Conservation (phyloP, 768 basidiomycete species). For the Sutorius australiensis region DNA sequence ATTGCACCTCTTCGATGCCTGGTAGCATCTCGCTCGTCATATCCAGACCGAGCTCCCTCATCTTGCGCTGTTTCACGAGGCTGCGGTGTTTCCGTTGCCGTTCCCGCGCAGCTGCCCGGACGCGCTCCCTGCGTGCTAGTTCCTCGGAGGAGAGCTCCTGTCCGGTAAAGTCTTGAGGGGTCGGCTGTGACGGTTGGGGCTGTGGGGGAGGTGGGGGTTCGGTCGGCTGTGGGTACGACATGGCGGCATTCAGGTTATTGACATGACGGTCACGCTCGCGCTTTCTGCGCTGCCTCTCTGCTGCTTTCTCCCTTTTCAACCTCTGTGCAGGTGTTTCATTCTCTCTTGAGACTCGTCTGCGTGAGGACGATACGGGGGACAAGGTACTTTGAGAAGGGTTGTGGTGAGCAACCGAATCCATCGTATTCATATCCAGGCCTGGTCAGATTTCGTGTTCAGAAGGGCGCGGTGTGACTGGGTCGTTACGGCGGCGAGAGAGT, state of each 20-base stretch:
- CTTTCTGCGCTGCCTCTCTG: constrained; percentile 80
- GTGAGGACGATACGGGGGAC: constrained; percentile 32
- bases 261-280: constrained; percentile 63
- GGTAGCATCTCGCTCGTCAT: constrained; percentile 72
- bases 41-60: constrained; percentile 78
- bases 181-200: constrained; percentile 29
- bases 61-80: constrained; percentile 73
- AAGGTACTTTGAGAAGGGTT: constrained; percentile 31
- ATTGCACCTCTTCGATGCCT: constrained; percentile 64
- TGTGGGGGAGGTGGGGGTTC: constrained; percentile 34
- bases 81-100: constrained; percentile 79
- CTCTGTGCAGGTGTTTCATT: constrained; percentile 72
- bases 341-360: constrained; percentile 57
- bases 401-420: constrained; percentile 34
- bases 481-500: constrained; percentile 34
- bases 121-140: constrained; percentile 59
- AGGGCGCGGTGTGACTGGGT: constrained; percentile 30
- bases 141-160: constrained; percentile 59
- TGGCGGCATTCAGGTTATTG: constrained; percentile 38
- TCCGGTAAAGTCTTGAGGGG: constrained; percentile 25
- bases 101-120: constrained; percentile 74
- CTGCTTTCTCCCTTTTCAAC: constrained; percentile 81
- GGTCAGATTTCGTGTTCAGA: constrained; percentile 12
- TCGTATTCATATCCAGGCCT: constrained; percentile 28
- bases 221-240: constrained; percentile 36